phyloP scores from a whole-genome alignment of 2,329 filamentous ascomycete genomes.

The Penicillium sumatraense region DNA sequence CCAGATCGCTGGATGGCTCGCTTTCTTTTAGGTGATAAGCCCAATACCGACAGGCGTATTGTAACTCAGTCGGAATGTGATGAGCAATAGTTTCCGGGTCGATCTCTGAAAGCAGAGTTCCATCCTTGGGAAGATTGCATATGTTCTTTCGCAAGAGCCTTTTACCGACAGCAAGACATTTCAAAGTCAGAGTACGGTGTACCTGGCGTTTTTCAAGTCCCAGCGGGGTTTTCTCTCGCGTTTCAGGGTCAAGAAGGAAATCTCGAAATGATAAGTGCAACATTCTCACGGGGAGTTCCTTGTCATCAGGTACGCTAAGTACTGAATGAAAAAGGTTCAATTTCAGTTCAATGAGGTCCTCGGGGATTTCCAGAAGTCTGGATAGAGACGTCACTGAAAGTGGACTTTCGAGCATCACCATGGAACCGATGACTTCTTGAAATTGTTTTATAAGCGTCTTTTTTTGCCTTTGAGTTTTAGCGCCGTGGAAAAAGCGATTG shows the following conservation, averaged over 20 bases:
- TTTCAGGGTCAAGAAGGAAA: conserved; percentile 5
- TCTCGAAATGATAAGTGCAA: conserved; percentile 11
- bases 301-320: background rate
- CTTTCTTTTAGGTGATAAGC: conserved; percentile 28
- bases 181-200: background rate
- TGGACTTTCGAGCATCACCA: conserved; percentile 6
- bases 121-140: conserved; percentile 1
- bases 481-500: conserved; percentile 1
- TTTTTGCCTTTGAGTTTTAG: background rate
- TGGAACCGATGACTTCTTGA: background rate
- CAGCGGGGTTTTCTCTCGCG: background rate
- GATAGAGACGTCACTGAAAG: background rate
- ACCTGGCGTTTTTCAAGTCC: background rate
- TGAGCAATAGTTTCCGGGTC: background rate
- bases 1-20: background rate
- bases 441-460: background rate
- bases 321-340: conserved; percentile 3
- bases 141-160: conserved; percentile 6
- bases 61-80: conserved; percentile 4
- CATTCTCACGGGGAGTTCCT: background rate
- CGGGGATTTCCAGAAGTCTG: background rate
- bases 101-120: background rate
- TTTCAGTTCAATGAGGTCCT: background rate
- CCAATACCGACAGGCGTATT: conserved; percentile 13
- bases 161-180: background rate